Conservation (phyloP, 768 basidiomycete species). For the Pisolithus marmoratus region DNA sequence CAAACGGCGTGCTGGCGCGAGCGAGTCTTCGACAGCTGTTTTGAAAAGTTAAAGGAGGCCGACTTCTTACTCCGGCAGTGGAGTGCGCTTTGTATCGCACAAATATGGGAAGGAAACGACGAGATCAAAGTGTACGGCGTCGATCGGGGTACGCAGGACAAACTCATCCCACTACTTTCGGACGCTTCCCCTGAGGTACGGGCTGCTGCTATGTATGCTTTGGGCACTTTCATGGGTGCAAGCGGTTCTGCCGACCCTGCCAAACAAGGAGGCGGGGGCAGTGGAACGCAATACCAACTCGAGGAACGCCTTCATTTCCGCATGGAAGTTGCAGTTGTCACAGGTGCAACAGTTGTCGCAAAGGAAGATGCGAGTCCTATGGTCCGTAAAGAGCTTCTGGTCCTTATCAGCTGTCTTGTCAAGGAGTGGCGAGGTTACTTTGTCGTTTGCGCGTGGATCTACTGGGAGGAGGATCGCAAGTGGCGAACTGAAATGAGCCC, state of each 20-base stretch:
- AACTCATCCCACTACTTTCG: constrained; percentile 68
- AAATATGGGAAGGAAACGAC: constrained; percentile 92
- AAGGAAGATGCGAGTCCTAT: constrained; percentile 95
- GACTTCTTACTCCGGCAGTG: constrained; percentile 95
- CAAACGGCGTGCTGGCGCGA: constrained; percentile 82
- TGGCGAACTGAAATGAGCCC: constrained; percentile 40
- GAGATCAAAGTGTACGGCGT: constrained; percentile 84
- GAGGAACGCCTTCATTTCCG: constrained; percentile 77
- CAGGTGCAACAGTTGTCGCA: constrained; percentile 80
- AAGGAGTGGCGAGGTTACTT: constrained; percentile 97
- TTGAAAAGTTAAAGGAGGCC: constrained; percentile 76
- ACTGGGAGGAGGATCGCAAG: constrained; percentile 85
- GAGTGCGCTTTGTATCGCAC: constrained; percentile 88
- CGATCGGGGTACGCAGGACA: constrained; percentile 73
- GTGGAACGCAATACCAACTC: constrained; percentile 69
- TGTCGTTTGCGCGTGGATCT: constrained; percentile 93
- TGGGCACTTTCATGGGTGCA: constrained; percentile 91
- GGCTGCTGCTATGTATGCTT: constrained; percentile 82
- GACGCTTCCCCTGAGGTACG: constrained; percentile 94
- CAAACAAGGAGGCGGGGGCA: constrained; percentile 77
- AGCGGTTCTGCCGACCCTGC: constrained; percentile 64
- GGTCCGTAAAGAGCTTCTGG: constrained; percentile 90
- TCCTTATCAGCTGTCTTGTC: constrained; percentile 87
- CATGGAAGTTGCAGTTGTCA: constrained; percentile 90
- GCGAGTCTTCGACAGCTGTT: constrained; percentile 82